phyloP scores from a whole-genome alignment of 768 basidiomycete species.

The Tulasnella sp. region DNA sequence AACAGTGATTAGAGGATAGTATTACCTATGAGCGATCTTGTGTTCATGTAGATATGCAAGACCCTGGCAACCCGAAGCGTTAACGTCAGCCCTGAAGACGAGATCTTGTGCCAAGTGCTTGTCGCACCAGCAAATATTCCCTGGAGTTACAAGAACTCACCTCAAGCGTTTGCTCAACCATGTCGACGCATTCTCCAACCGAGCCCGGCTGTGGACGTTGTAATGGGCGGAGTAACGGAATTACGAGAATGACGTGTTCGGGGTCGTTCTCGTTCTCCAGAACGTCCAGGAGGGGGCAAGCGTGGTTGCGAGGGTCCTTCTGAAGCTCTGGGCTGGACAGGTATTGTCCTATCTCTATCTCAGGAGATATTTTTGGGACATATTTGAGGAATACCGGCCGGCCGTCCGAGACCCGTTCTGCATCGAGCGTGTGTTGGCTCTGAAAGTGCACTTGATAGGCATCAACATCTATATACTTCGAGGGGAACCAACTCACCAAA shows the following conservation, averaged over 20 bases:
- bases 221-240: not conserved
- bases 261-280: not conserved
- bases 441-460: not conserved
- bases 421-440: not conserved
- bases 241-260: not conserved
- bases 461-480: not conserved
- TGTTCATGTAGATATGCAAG: constrained; percentile 15
- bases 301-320: not conserved
- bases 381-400: constrained; percentile 1
- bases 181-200: not conserved
- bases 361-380: not conserved
- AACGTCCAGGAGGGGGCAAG: not conserved
- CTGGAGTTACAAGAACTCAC: not conserved
- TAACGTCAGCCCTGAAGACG: too few species aligned
- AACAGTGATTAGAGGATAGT: not conserved
- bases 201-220: not conserved
- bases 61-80: constrained; percentile 1
- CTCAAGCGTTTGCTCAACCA: constrained; percentile 7
- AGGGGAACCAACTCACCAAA: not conserved
- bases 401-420: not conserved
- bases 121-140: not conserved
- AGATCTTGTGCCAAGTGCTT: not conserved
- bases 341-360: not conserved
- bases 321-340: not conserved
- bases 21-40: constrained; percentile 6